Evolutionary conservation across 352 stramenopile species (phyloP).

Genomic region (Achlya hypogyna): DNA sequence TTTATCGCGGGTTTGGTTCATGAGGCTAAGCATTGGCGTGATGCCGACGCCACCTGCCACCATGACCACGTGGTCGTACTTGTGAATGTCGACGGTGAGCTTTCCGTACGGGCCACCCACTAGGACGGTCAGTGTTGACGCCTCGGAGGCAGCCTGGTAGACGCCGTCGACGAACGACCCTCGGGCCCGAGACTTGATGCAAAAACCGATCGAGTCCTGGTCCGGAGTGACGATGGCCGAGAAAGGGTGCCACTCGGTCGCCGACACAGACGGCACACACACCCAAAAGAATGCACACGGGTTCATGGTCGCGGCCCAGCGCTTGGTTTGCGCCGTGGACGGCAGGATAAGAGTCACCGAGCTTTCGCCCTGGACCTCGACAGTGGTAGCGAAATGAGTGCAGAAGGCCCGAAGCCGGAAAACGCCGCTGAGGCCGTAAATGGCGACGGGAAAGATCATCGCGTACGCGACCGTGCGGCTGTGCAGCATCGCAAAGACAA

Average conservation of each 20-base stretch:
- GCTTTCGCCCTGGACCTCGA: constrained; percentile 28
- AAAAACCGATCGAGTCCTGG: constrained; percentile 73
- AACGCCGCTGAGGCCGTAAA: constrained; percentile 51
- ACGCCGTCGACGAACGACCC: constrained; percentile 37
- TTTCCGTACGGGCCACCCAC: constrained; percentile 64
- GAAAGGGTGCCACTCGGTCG: constrained; percentile 71
- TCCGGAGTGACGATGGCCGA: constrained; percentile 63
- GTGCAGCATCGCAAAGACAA: constrained; percentile 73
- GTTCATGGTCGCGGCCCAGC: constrained; percentile 46
- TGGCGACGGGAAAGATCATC: constrained; percentile 44
- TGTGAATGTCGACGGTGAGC: constrained; percentile 45
- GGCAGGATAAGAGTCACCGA: constrained; percentile 54
- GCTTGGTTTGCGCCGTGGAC: constrained; percentile 40
- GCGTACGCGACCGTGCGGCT: constrained; percentile 40
- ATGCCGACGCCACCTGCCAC: constrained; percentile 66
- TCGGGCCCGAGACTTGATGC: constrained; percentile 45
- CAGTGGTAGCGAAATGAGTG: constrained; percentile 34
- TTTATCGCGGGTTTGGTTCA: constrained; percentile 56
- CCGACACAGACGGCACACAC: constrained; percentile 52
- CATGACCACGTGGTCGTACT: constrained; percentile 58
- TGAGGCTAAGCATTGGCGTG: constrained; percentile 60
- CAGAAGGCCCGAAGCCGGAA: constrained; percentile 39
- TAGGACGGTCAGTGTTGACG: constrained; percentile 38
- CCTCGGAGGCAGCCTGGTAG: constrained; percentile 33
- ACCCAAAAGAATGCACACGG: constrained; percentile 71